Conservation (phyloP, 495 filamentous ascomycete species). For the Talaromyces adpressus region DNA sequence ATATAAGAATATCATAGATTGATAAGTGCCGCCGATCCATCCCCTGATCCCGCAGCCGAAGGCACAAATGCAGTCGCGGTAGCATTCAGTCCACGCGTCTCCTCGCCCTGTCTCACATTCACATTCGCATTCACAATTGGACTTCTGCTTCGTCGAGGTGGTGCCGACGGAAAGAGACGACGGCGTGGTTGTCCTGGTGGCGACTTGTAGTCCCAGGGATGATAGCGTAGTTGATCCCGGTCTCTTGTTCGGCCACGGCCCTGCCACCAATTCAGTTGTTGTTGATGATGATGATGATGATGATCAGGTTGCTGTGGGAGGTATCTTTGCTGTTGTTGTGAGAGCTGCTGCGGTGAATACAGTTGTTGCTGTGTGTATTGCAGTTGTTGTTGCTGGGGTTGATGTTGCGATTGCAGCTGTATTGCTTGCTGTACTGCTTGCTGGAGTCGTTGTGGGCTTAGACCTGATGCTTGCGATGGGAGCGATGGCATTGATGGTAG, state of each 20-base stretch:
- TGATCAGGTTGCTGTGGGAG: background rate
- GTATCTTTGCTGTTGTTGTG: background rate
- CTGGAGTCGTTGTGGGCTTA: background rate
- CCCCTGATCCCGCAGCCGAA: background rate
- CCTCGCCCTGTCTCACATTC: background rate
- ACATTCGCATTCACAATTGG: background rate
- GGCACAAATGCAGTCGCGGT: background rate
- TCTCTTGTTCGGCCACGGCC: background rate
- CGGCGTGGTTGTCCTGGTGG: background rate
- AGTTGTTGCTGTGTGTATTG: background rate
- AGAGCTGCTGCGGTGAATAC: background rate
- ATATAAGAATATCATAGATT: background rate
- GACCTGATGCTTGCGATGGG: background rate
- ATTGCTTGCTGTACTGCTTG: background rate
- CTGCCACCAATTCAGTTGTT: background rate
- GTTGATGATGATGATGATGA: background rate
- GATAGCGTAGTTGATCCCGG: background rate
- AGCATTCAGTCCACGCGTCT: background rate
- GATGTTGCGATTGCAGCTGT: background rate
- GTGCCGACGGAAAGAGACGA: no score
- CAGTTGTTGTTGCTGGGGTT: background rate
- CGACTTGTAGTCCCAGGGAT: background rate
- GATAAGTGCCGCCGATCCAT: background rate
- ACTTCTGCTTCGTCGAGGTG: background rate
- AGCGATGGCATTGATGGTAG: background rate